A percentile compares a stretch with the other conserved stretches of the same genome.
These are phyloP conservation scores for Gilbertella persicaria DNA, from an alignment of 371 early-diverging fungal species.

Conservation along the genomic window DNA sequence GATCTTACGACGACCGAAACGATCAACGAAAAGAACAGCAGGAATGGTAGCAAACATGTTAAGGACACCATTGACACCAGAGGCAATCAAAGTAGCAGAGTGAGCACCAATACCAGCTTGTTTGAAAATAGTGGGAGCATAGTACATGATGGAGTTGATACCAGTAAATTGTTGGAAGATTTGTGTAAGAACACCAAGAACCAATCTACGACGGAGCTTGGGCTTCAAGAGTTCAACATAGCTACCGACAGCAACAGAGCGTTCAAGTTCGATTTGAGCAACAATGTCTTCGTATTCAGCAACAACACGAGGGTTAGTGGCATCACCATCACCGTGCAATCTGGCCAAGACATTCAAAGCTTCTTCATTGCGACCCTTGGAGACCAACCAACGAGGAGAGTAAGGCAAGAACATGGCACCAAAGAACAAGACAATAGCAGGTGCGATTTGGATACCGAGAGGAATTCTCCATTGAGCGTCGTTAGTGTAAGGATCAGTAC, in stretches of 20 bases:
- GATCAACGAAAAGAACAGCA: slow-evolving; percentile 63
- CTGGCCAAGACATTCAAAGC: slow-evolving; percentile 72
- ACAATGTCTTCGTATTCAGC: slow-evolving; percentile 76
- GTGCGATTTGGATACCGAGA: slow-evolving; percentile 43
- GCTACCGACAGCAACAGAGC: slow-evolving; percentile 58
- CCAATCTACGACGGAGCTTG: slow-evolving; percentile 57
- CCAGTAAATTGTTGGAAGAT: slow-evolving; percentile 57
- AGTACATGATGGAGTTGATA: slow-evolving; percentile 52
- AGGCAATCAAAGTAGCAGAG: slow-evolving; percentile 61
- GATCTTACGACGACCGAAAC: slow-evolving; percentile 40
- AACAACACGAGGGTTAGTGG: slow-evolving; percentile 53
- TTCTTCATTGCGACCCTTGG: slow-evolving; percentile 65
- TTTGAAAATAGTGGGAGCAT: slow-evolving; percentile 66
- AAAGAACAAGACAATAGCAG: slow-evolving; percentile 42
- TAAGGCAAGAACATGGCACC: slow-evolving; percentile 54
- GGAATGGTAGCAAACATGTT: slow-evolving; percentile 71
- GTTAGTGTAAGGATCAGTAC: slow-evolving; percentile 20
- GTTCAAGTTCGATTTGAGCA: slow-evolving; percentile 66
- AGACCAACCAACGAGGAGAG: slow-evolving; percentile 56
- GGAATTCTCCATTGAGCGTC: slow-evolving; percentile 47
- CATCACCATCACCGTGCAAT: slow-evolving; percentile 64
- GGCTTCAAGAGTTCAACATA: slow-evolving; percentile 73
- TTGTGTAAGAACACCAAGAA: slow-evolving; percentile 73
- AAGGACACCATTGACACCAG: slow-evolving; percentile 72
- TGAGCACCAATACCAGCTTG: slow-evolving; percentile 57